These are phyloP conservation scores for Chlorella vulgaris DNA, from an alignment of 139 green algal genomes.

Conservation along the genomic window DNA sequence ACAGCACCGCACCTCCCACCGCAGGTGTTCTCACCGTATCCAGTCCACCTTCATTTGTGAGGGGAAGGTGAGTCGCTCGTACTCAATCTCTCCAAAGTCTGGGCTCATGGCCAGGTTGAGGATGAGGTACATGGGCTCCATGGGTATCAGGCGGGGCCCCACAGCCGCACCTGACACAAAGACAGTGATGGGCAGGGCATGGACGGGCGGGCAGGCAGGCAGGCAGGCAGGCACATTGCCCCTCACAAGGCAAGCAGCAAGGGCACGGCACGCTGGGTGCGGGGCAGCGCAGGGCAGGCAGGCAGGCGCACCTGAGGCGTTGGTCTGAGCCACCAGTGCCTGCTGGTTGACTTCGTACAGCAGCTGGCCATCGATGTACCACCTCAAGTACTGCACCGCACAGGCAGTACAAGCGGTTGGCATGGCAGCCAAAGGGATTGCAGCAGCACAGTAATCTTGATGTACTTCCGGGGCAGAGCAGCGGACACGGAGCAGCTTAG, in stretches of 20 bases:
- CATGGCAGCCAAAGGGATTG: background rate
- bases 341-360: constrained; percentile 42
- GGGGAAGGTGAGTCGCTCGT: constrained; percentile 41
- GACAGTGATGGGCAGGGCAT: too few relatives aligned
- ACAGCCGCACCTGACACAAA: background rate
- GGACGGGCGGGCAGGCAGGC: too few relatives aligned
- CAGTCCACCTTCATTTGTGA: constrained; percentile 47
- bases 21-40: too few relatives aligned
- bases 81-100: constrained; percentile 36
- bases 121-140: constrained; percentile 61
- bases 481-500: background rate
- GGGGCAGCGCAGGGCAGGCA: background rate
- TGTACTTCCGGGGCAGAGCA: too few relatives aligned
- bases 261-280: background rate
- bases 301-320: constrained; percentile 3
- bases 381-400: constrained; percentile 37
- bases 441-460: background rate
- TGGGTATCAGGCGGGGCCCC: constrained; percentile 48
- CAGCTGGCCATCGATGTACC: constrained; percentile 49
- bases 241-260: background rate
- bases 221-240: background rate
- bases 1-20: too few relatives aligned
- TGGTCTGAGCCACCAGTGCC: constrained; percentile 30
- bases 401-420: background rate
- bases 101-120: constrained; percentile 61